Conservation (phyloP, 1,284 basidiomycete genomes). For the Butyriboletus pseudospeciosus region DNA sequence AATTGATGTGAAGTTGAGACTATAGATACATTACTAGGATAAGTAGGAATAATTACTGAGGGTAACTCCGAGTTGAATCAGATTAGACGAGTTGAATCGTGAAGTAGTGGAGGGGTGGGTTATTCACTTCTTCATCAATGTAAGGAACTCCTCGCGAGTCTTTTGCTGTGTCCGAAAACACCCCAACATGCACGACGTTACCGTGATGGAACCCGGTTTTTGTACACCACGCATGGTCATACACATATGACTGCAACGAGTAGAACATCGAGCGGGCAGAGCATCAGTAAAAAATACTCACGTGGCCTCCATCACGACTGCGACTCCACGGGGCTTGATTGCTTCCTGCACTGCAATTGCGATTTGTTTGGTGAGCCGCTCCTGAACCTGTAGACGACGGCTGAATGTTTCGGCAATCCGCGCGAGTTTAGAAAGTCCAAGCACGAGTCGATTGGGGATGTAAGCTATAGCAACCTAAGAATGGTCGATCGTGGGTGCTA, state of each 20-base stretch:
- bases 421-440: conserved; percentile 96
- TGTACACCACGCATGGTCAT: conserved; percentile 99
- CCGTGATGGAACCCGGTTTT: conserved; percentile 93
- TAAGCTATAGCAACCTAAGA: conserved; percentile 75
- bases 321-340: conserved; percentile 95
- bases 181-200: conserved; percentile 99
- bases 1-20: conserved; percentile 8
- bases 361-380: conserved; percentile 96
- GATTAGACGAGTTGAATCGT: conserved; percentile 38
- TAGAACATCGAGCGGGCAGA: conserved; percentile 14
- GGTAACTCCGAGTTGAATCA: conserved; percentile 35
- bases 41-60: conserved; percentile 17
- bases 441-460: conserved; percentile 92
- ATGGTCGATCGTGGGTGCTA: conserved; percentile 17
- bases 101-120: conserved; percentile 12
- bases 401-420: conserved; percentile 98
- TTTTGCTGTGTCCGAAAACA: conserved; percentile 97
- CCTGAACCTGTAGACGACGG: conserved; percentile 94
- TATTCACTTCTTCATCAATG: conserved; percentile 60
- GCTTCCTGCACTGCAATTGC: conserved; percentile 97
- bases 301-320: conserved; percentile 99
- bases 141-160: conserved; percentile 93
- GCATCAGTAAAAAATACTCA: conserved; percentile 41
- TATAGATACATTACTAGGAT: conserved; percentile 21
- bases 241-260: conserved; percentile 80